phyloP scores from a whole-genome alignment of 208 protist species.

The Acanthamoeba triangularis region DNA sequence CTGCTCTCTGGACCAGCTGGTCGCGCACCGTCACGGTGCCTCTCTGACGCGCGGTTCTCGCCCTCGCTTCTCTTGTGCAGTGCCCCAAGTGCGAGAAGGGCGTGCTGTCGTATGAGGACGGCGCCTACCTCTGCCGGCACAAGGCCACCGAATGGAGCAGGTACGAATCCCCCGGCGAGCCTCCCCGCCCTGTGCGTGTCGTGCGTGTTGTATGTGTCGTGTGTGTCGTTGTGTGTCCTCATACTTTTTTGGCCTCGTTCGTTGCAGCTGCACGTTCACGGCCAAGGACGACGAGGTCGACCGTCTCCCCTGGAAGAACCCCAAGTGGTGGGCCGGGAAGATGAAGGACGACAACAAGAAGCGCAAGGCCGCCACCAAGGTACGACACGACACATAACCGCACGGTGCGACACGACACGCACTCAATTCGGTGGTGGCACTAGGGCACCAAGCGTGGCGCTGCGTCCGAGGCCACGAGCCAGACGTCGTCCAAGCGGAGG shows the following conservation, averaged over 20 bases:
- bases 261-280: constrained; percentile 65
- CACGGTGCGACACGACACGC: background rate
- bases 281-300: constrained; percentile 59
- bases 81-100: constrained; percentile 69
- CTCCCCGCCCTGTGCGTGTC: background rate
- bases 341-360: constrained; percentile 22
- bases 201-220: background rate
- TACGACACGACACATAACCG: background rate
- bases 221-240: too few relatives aligned
- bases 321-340: constrained; percentile 67
- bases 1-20: background rate
- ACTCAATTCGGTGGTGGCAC: background rate
- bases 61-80: background rate
- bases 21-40: background rate
- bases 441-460: constrained; percentile 40
- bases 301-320: constrained; percentile 61
- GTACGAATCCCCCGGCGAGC: background rate
- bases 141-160: constrained; percentile 69
- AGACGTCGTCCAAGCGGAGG: constrained; percentile 1
- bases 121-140: constrained; percentile 9
- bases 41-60: too few relatives aligned
- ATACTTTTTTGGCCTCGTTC: background rate
- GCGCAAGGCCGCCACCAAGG: constrained; percentile 19
- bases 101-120: constrained; percentile 59
- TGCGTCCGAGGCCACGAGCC: background rate